Evolutionary conservation across 2,329 filamentous ascomycete genomes (phyloP).

Genomic region (Monosporascus sp.): DNA sequence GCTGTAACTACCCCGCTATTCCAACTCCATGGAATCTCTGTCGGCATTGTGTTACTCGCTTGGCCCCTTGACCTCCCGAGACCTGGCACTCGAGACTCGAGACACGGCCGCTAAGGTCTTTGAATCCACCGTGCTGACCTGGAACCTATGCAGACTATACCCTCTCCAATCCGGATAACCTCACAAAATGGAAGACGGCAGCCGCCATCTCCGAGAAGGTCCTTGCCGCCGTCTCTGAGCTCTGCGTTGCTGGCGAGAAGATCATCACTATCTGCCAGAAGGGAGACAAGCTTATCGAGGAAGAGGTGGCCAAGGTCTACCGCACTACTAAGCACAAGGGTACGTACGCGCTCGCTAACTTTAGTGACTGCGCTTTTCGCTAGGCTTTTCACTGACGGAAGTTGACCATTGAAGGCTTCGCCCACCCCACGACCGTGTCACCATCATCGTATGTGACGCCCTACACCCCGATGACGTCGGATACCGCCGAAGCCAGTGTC

Average conservation of each 20-base stretch:
- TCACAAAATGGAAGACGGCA: constrained; percentile 99
- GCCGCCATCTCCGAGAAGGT: constrained; percentile 94
- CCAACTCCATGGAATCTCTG: not conserved
- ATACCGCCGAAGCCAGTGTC: constrained; percentile 74
- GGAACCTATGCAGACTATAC: constrained; percentile 63
- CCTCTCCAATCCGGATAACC: constrained; percentile 85
- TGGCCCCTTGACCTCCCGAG: not conserved
- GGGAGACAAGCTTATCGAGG: constrained; percentile 90
- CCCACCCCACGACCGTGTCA: constrained; percentile 91
- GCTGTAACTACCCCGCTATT: constrained; percentile 1
- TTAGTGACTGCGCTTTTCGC: not conserved
- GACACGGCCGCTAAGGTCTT: not conserved
- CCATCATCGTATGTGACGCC: constrained; percentile 92
- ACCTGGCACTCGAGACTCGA: constrained; percentile 4
- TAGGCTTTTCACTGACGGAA: constrained; percentile 13
- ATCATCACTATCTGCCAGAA: constrained; percentile 91
- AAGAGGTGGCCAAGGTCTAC: constrained; percentile 93
- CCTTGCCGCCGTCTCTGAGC: constrained; percentile 72
- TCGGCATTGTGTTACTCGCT: not conserved
- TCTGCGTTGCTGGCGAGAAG: constrained; percentile 80
- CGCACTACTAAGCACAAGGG: constrained; percentile 99
- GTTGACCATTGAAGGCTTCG: constrained; percentile 56
- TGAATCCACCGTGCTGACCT: constrained; percentile 11
- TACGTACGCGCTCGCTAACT: constrained; percentile 32
- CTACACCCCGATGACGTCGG: constrained; percentile 86